These are phyloP conservation scores for Magnaporthales sp. DNA, from an alignment of 2,329 filamentous ascomycete genomes.

Conservation along the genomic window DNA sequence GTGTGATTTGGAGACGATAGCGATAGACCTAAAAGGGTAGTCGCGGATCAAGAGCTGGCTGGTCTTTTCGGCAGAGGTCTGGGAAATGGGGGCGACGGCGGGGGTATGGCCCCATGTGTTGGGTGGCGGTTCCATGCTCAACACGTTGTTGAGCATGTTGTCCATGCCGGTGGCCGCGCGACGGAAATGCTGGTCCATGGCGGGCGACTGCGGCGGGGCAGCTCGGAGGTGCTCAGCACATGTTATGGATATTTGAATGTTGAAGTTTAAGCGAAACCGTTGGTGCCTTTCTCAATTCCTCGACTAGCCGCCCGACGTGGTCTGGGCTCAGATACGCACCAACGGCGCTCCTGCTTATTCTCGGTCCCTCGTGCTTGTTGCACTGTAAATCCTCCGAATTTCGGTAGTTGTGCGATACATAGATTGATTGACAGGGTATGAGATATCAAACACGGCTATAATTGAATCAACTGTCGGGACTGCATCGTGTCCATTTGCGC, in stretches of 20 bases:
- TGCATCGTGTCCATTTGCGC: not conserved
- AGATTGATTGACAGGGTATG: not conserved
- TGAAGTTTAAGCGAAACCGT: not conserved
- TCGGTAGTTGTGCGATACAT: not conserved
- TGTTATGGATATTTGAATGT: not conserved
- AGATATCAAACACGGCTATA: not conserved
- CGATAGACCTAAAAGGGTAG: constrained; percentile 78
- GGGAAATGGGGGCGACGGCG: not conserved
- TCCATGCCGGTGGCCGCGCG: constrained; percentile 1
- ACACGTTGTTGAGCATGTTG: not conserved
- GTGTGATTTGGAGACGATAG: constrained; percentile 70
- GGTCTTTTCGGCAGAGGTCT: constrained; percentile 44
- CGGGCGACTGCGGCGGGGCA: not conserved
- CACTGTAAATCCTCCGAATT: not conserved
- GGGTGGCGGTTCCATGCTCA: not conserved
- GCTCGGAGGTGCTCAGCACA: not conserved
- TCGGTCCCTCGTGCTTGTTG: not conserved
- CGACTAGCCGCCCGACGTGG: not conserved
- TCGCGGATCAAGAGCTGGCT: constrained; percentile 81
- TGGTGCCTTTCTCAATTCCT: not conserved
- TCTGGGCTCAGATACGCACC: not conserved
- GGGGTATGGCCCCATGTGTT: not conserved
- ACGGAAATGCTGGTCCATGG: not conserved
- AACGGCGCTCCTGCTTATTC: not conserved
- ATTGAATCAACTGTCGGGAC: not conserved